Base-by-base conservation (phyloP, 2,329 filamentous ascomycete species). In the Metarhizium album region DNA sequence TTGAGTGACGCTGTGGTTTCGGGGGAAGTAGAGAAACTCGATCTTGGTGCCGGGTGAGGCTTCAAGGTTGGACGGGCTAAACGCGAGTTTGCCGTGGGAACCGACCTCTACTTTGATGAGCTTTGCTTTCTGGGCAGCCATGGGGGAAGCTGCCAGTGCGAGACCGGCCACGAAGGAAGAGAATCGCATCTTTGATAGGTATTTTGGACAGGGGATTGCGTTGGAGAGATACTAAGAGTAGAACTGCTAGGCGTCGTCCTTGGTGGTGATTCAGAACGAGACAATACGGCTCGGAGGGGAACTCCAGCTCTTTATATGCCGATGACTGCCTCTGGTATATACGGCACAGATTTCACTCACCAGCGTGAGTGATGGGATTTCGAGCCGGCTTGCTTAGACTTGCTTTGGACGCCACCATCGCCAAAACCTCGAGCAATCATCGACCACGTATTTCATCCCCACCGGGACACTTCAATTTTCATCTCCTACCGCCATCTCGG, bases 1-100 rank as follows among this genome's bases (percentile, higher is more conserved):
- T 64, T 81, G 76, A 8, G 77, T 77, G 51, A 84, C 74, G 16
- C 79, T 82, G 68, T 84, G 81, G 60, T 81, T 81, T n/a, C 55
- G 58, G 18, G 64, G 59, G 45, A 64, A 64, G 59, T 74, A 74
- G 53, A 72, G 70, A 60, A 73, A 74, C 56, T 72, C 67, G 14
- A 74, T 59, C 33, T 64, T 62, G 18, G 73, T 71, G 53, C 80
- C 80, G 4, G 72, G 64, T 2, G 66, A 63, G 18, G 78, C 80
- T 18, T 65, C 64, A 52, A 83, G 57, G 49, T 70, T 70, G 51
- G 74, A 66, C 8, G 80, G 80, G 11, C 63, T 68, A 62, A 78
- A 83, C 22, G 61, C 68, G 31, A 80, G 62, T 16, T 40, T 40
- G n/a, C n/a, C n/a, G 37, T 40, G 2, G 9, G 13, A 62, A 11